These are phyloP conservation scores for Penicillium desertorum DNA, from an alignment of 495 filamentous ascomycete genomes.

Conservation along the genomic window DNA sequence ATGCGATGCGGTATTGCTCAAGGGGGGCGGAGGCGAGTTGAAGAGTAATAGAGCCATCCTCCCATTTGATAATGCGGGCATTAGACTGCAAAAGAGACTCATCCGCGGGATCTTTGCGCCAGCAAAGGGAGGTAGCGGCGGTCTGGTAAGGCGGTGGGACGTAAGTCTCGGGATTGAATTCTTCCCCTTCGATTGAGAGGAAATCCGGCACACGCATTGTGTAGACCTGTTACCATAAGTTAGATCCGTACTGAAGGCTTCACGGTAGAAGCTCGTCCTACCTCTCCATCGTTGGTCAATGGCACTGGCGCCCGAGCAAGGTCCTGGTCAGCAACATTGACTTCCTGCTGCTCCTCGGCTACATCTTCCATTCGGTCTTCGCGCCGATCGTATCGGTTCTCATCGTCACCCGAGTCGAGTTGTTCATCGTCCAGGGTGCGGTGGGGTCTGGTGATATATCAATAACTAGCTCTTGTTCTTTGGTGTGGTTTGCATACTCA, in stretches of 20 bases:
- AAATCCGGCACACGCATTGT: constrained; percentile 78
- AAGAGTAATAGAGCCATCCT: constrained; percentile 80
- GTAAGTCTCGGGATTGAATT: constrained; percentile 73
- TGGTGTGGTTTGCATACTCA: constrained; percentile 31
- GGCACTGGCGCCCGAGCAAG: constrained; percentile 69
- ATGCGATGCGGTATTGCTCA: constrained; percentile 76
- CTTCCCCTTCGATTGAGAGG: constrained; percentile 69
- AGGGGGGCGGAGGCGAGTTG: constrained; percentile 68
- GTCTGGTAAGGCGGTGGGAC: constrained; percentile 64
- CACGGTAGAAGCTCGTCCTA: constrained; percentile 22
- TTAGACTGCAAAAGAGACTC: constrained; percentile 66
- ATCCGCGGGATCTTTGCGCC: constrained; percentile 66
- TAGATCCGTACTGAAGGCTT: not conserved
- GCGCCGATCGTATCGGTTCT: constrained; percentile 53
- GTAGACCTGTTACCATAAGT: constrained; percentile 57
- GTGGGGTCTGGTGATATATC: constrained; percentile 41
- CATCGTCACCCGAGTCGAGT: constrained; percentile 77
- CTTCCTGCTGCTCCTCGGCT: constrained; percentile 43
- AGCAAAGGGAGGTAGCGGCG: constrained; percentile 67
- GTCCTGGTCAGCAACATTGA: constrained; percentile 57
- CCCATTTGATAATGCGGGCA: constrained; percentile 75
- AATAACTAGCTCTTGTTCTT: constrained; percentile 30
- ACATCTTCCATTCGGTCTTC: constrained; percentile 50
- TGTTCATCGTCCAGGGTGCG: constrained; percentile 70
- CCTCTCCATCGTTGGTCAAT: constrained; percentile 66